Percentiles rank a stretch among this genome's conserved stretches.
These are phyloP conservation scores for Aspergillus ochraceoroseus DNA, from an alignment of 2,329 filamentous ascomycete species.

Conservation along the genomic window DNA sequence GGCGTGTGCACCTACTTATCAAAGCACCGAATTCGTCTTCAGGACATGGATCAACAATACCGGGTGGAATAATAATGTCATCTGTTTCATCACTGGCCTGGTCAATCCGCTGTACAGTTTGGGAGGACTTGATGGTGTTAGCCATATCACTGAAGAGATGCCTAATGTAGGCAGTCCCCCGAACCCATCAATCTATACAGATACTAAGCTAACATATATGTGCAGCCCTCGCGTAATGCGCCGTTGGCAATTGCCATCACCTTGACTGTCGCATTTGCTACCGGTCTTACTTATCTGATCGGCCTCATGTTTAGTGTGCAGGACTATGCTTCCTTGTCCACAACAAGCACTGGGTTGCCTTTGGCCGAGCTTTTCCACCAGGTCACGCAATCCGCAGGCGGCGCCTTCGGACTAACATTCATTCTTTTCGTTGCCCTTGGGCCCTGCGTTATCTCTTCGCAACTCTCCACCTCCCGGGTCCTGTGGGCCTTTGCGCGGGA, in stretches of 20 bases:
- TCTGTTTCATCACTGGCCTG: slow-evolving; percentile 12
- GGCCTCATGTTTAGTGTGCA: slow-evolving; percentile 11
- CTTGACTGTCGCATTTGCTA: slow-evolving; percentile 4
- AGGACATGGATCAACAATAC: slow-evolving; percentile 12
- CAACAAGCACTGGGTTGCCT: slow-evolving; percentile 7
- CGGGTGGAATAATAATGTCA: slow-evolving; percentile 11
- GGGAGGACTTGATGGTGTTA: slow-evolving; percentile 6
- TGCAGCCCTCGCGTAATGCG: slow-evolving; percentile 10
- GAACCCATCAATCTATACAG: too few relatives aligned
- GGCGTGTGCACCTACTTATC: slow-evolving; percentile 9
- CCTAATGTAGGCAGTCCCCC: slow-evolving; percentile 3
- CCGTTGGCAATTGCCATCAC: slow-evolving; percentile 9
- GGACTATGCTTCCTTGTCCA: slow-evolving; percentile 4
- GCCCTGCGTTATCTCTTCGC: slow-evolving; percentile 8
- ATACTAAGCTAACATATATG: neutral
- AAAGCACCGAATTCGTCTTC: slow-evolving; percentile 10
- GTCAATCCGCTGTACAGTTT: slow-evolving; percentile 10
- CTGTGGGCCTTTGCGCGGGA: slow-evolving; percentile 15
- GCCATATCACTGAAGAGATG: slow-evolving; percentile 12
- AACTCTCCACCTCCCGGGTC: slow-evolving; percentile 9
- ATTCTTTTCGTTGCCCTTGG: slow-evolving; percentile 8
- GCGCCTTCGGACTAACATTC: slow-evolving; percentile 8
- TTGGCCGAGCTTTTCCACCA: slow-evolving; percentile 8
- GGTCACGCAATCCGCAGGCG: slow-evolving; percentile 7
- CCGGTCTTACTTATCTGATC: slow-evolving; percentile 8